Evolutionary conservation across 2,329 filamentous ascomycete species (phyloP).

Genomic region (Drechslerella dactyloides): DNA sequence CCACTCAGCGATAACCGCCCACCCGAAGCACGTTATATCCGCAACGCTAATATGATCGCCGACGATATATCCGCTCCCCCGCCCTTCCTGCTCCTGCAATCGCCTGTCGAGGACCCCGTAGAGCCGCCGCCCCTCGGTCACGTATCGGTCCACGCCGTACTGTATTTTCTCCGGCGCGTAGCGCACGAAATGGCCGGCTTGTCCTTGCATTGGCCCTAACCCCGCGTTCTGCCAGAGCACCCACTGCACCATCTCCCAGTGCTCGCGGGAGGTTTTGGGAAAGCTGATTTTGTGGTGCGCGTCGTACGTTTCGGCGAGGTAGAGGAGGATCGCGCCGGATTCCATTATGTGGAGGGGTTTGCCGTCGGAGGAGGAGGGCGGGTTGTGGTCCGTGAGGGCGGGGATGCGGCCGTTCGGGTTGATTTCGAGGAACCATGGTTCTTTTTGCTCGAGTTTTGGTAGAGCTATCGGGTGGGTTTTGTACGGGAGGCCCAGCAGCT

Average conservation of each 20-base stretch:
- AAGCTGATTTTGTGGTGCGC: conserved; percentile 81
- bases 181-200: conserved; percentile 81
- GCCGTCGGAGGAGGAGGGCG: conserved; percentile 68
- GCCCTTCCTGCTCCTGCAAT: conserved; percentile 63
- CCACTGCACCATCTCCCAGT: conserved; percentile 82
- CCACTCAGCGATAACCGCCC: conserved; percentile 69
- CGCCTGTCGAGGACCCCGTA: conserved; percentile 79
- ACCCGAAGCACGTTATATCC: conserved; percentile 81
- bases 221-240: conserved; percentile 79
- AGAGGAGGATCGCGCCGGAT: conserved; percentile 81
- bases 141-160: conserved; percentile 82
- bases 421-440: conserved; percentile 86
- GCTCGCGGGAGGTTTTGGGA: conserved; percentile 73
- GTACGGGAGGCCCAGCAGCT: conserved; percentile 63
- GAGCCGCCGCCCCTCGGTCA: conserved; percentile 80
- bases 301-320: conserved; percentile 82
- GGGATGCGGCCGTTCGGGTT: conserved; percentile 94
- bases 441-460: conserved; percentile 77
- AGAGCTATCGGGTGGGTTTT: conserved; percentile 71
- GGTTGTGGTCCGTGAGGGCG: conserved; percentile 77
- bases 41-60: conserved; percentile 75
- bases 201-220: conserved; percentile 81
- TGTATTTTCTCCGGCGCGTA: conserved; percentile 83
- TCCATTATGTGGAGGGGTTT: conserved; percentile 79
- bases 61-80: conserved; percentile 65